Conservation (phyloP, 495 filamentous ascomycete species). For the Mycothermus thermophilus region DNA sequence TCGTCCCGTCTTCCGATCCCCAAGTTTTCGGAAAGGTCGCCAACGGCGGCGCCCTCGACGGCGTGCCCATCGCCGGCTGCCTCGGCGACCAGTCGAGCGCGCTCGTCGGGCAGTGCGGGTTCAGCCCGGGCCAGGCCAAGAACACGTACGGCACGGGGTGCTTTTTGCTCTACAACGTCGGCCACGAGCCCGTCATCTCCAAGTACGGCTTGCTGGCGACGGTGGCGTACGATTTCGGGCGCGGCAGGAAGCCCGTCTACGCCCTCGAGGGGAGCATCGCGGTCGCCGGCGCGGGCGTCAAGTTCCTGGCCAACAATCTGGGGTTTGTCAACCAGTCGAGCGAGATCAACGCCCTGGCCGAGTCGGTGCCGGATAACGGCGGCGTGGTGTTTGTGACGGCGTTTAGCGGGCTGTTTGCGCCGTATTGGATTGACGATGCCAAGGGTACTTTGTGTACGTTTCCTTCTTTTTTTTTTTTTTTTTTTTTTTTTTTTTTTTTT, state of each 20-base stretch:
- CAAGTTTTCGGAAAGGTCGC: constrained; percentile 59
- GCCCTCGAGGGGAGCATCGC: constrained; percentile 88
- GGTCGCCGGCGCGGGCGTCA: constrained; percentile 79
- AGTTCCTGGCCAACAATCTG: constrained; percentile 82
- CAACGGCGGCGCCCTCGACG: constrained; percentile 54
- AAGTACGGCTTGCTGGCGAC: constrained; percentile 79
- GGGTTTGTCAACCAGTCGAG: constrained; percentile 65
- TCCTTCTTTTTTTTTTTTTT: neutral
- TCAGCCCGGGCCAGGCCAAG: constrained; percentile 76
- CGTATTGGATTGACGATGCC: constrained; percentile 97
- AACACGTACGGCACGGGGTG: constrained; percentile 96
- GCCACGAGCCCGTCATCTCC: constrained; percentile 79
- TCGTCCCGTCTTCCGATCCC: constrained; percentile 72
- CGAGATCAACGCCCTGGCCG: constrained; percentile 72
- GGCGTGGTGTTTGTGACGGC: constrained; percentile 92
- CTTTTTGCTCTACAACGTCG: constrained; percentile 91
- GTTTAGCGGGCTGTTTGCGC: constrained; percentile 89
- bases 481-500: too few species aligned
- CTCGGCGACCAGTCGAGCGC: constrained; percentile 89
- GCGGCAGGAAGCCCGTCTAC: constrained; percentile 62
- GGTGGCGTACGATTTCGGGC: constrained; percentile 74
- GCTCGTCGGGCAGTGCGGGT: constrained; percentile 83
- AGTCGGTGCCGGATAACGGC: constrained; percentile 73
- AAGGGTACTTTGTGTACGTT: constrained; percentile 74
- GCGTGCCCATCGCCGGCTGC: constrained; percentile 71